Percentiles rank a stretch among this genome's conserved stretches.
Evolutionary conservation across 225 moss, liverwort and hornwort genomes (phyloP).

Genomic region (Takakia lepidozioides): DNA sequence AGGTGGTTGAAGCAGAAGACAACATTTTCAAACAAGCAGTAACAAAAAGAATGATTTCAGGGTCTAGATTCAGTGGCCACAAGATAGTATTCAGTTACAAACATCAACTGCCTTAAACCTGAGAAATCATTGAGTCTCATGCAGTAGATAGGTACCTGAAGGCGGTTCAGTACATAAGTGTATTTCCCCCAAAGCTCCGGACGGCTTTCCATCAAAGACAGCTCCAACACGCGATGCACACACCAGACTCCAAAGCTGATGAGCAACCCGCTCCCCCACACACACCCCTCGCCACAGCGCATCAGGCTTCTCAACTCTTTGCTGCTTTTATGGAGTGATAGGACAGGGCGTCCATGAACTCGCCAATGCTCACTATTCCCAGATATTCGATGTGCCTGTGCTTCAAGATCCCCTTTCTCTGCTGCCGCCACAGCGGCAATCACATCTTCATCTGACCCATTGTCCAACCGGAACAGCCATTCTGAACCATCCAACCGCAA

Average conservation of each 20-base stretch:
- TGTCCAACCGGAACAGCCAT: constrained; percentile 70
- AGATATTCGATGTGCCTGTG: not conserved
- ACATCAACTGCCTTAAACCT: too few relatives aligned
- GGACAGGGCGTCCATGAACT: constrained; percentile 29
- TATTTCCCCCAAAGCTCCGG: constrained; percentile 96
- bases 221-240: constrained; percentile 74
- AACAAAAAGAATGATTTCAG: too few relatives aligned
- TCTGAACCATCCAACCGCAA: constrained; percentile 65
- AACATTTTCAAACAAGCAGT: too few relatives aligned
- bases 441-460: constrained; percentile 74
- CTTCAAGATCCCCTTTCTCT: constrained; percentile 33
- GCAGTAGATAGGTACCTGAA: constrained; percentile 53
- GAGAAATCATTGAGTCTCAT: too few relatives aligned
- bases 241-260: constrained; percentile 95
- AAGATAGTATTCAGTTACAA: too few relatives aligned
- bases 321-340: constrained; percentile 13
- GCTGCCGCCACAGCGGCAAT: constrained; percentile 47
- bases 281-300: constrained; percentile 57
- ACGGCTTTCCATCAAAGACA: constrained; percentile 88
- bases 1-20: too few relatives aligned
- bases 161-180: constrained; percentile 82
- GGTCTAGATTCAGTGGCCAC: too few relatives aligned
- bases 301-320: constrained; percentile 23
- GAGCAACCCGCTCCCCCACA: constrained; percentile 62
- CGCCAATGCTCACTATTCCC: too few relatives aligned